Conservation (phyloP, 108 stramenopile species). For the Thalassiosira profunda region DNA sequence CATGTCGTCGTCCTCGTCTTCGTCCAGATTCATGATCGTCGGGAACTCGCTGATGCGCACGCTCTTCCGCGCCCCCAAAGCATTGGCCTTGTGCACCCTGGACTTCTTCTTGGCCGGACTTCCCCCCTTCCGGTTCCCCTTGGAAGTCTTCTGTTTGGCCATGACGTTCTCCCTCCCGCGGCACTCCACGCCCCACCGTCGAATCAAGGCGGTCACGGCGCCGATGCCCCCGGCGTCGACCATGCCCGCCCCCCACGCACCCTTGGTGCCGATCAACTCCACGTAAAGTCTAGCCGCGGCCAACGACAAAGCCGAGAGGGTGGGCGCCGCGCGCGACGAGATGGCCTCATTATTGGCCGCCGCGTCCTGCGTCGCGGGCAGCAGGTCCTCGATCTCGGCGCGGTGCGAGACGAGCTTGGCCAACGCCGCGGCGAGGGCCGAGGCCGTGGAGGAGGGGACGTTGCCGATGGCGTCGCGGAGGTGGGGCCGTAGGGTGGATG, state of each 20-base stretch:
- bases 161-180: conserved; percentile 24
- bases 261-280: conserved; percentile 53
- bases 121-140: conserved; percentile 3
- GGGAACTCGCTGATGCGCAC: conserved; percentile 20
- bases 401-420: conserved; percentile 54
- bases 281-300: conserved; percentile 65
- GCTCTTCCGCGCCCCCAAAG: conserved; percentile 12
- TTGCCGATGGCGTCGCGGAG: conserved; percentile 41
- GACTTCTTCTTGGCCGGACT: conserved; percentile 15
- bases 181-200: conserved; percentile 73
- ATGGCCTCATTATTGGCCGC: conserved; percentile 65
- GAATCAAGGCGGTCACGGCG: conserved; percentile 59
- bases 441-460: conserved; percentile 23
- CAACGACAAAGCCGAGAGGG: conserved; percentile 52
- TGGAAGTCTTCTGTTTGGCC: neutral
- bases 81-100: neutral
- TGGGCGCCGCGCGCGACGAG: conserved; percentile 23
- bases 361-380: conserved; percentile 69
- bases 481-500: neutral
- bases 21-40: conserved; percentile 12
- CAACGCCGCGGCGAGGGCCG: conserved; percentile 29
- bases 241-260: conserved; percentile 75
- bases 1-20: conserved; percentile 21
- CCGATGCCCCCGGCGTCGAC: conserved; percentile 65
- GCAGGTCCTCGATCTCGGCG: conserved; percentile 40